These are phyloP conservation scores for Yamadazyma atlantica DNA, from an alignment of 1,139 yeast genomes.

Conservation along the genomic window DNA sequence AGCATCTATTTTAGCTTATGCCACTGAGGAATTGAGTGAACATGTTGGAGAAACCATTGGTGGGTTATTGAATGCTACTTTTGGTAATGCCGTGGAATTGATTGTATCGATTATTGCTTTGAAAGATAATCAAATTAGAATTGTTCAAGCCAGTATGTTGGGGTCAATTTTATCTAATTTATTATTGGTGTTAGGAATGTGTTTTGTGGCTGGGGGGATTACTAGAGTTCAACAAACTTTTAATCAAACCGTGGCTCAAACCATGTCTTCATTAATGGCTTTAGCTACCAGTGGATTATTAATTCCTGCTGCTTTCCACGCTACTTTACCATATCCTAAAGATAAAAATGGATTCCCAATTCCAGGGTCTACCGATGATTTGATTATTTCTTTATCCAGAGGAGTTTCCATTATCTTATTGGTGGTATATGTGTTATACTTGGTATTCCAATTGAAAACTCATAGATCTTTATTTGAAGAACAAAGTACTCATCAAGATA, in stretches of 20 bases:
- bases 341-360: constrained; percentile 32
- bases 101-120: constrained; percentile 92
- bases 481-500: constrained; percentile 28
- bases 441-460: constrained; percentile 84
- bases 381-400: constrained; percentile 75
- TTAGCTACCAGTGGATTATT: constrained; percentile 84
- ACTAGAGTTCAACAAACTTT: constrained; percentile 83
- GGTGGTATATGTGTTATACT: constrained; percentile 72
- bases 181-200: constrained; percentile 89
- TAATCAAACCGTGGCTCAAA: constrained; percentile 95
- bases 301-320: constrained; percentile 95
- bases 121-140: constrained; percentile 79
- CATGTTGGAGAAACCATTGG: constrained; percentile 89
- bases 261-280: constrained; percentile 93
- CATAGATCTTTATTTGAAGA: constrained; percentile 61
- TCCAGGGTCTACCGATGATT: constrained; percentile 41
- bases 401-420: constrained; percentile 82
- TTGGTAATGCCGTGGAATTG: constrained; percentile 92
- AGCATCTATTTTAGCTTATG: constrained; percentile 85
- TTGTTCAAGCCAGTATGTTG: constrained; percentile 95
- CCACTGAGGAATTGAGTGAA: constrained; percentile 89
- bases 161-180: constrained; percentile 90
- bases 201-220: constrained; percentile 91
- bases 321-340: constrained; percentile 55
- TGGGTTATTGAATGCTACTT: constrained; percentile 90